These are phyloP conservation scores for Colletotrichum chrysophilum DNA, from an alignment of 2,329 filamentous ascomycete species.

Conservation along the genomic window DNA sequence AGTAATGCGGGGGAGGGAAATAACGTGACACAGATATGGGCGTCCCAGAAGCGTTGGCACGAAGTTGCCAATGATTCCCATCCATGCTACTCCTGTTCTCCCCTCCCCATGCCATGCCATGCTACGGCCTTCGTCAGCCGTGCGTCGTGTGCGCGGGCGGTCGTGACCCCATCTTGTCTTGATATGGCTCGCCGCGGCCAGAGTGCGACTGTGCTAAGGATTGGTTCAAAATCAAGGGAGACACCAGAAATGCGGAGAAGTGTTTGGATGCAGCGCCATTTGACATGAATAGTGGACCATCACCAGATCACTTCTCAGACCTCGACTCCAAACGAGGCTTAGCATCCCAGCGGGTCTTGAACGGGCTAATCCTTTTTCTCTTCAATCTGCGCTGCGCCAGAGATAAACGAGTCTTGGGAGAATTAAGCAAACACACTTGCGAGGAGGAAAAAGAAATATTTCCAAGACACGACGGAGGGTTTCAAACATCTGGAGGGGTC, in stretches of 20 bases:
- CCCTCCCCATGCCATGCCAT: neutral
- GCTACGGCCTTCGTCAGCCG: neutral
- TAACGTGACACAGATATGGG: neutral
- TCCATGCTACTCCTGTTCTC: neutral
- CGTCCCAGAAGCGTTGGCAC: neutral
- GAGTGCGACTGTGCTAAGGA: neutral
- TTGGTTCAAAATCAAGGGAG: neutral
- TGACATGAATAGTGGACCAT: constrained; percentile 9
- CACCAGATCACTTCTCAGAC: constrained; percentile 13
- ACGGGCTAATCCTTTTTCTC: neutral
- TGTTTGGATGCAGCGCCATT: neutral
- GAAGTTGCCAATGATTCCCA: neutral
- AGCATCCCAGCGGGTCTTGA: neutral
- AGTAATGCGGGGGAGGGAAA: constrained; percentile 14
- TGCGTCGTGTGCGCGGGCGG: neutral
- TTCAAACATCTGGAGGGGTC: neutral
- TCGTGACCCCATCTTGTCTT: neutral
- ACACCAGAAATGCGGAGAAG: constrained; percentile 5
- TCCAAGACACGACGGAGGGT: neutral
- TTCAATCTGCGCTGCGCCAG: neutral
- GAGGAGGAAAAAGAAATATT: neutral
- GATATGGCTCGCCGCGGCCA: neutral
- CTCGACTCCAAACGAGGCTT: neutral
- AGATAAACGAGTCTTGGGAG: neutral
- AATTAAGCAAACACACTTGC: neutral